Evolutionary conservation across 2,329 filamentous ascomycete species (phyloP), one percentile per base, ranked within the genome.

Genomic region (Colletotrichum brevisporum): DNA sequence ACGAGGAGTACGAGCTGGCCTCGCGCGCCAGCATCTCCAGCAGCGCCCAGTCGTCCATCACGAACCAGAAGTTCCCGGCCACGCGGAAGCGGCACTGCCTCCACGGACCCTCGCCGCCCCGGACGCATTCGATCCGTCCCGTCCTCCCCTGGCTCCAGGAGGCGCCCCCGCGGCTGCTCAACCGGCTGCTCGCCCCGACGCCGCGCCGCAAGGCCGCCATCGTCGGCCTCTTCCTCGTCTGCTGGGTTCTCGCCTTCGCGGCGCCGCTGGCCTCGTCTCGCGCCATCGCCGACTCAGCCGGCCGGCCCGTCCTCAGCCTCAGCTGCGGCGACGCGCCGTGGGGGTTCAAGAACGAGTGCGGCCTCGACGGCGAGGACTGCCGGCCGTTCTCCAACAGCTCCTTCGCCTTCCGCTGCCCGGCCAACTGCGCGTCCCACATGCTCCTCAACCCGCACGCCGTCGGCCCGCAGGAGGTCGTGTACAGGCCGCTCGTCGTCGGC

Each of bases 371-470:
- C 6, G 89, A 89, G 70, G 83, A 89, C 61, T 96, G 93, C 76
- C 88, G 92, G 6, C 93, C 93, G 0, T 96, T 96, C 74, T 87
- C 86, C 67, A 90, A 90, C 72, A 87, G 83, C 60, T 88, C 88
- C 0, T 90, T 94, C 73, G 84, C 92, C 0, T 96, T 96, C 76
- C 85, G 90, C 60, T 96, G 93, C 74, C 90, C 92, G 1, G 92
- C 90, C 12, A 90, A 90, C 74, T 96, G 93, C 77, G 86, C 86
- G 54, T 88, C 86, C 74, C 87, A 88, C 65, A 84, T 88, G 72
- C 83, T 93, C 2, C 82, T 93, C 43, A 93, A 94, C 73, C 91
- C 92, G 18, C 88, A 92, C 73, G 92, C 93, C 5, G 92, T 96
- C 8, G 93, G 93, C 36, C 87, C 89, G 70, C 85, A 90, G 72